Conservation (phyloP, 2,329 filamentous ascomycete genomes). For the Colletotrichum acutatum region DNA sequence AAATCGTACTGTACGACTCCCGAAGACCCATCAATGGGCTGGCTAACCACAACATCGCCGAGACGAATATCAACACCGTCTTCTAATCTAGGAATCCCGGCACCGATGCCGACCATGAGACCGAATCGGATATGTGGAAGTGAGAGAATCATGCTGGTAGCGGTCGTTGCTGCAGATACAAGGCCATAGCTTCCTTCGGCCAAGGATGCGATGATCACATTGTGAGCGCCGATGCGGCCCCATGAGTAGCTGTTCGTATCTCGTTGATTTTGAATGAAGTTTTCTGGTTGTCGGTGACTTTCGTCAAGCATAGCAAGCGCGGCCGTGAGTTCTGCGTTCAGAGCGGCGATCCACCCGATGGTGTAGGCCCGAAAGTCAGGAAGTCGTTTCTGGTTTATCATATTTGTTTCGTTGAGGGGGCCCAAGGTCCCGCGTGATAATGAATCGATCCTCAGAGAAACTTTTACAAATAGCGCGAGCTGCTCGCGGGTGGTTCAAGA, state of each 20-base stretch:
- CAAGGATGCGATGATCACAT: slow-evolving; percentile 38
- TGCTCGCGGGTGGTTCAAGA: too few species aligned
- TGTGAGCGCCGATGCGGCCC: slow-evolving; percentile 35
- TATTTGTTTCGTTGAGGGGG: too few species aligned
- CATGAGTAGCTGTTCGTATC: slow-evolving; percentile 21
- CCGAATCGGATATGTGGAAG: neutral
- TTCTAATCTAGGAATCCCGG: slow-evolving; percentile 35
- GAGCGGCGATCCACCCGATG: too few species aligned
- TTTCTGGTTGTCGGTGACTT: neutral
- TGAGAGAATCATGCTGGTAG: slow-evolving; percentile 43
- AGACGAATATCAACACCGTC: slow-evolving; percentile 32
- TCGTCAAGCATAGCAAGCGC: neutral
- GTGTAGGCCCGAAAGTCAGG: too few species aligned
- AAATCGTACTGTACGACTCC: slow-evolving; percentile 38
- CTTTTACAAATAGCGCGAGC: too few species aligned
- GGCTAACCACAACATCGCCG: slow-evolving; percentile 37
- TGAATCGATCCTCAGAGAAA: too few species aligned
- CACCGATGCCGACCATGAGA: slow-evolving; percentile 42
- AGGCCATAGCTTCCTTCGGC: slow-evolving; percentile 35
- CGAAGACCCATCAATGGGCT: neutral
- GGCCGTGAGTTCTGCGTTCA: too few species aligned
- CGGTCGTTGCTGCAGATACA: slow-evolving; percentile 35
- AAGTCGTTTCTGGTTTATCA: too few species aligned
- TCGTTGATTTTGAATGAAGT: neutral
- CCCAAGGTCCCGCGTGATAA: too few species aligned